Evolutionary conservation across 768 basidiomycete species (phyloP).

Genomic region (Sporobolomyces phaffii): DNA sequence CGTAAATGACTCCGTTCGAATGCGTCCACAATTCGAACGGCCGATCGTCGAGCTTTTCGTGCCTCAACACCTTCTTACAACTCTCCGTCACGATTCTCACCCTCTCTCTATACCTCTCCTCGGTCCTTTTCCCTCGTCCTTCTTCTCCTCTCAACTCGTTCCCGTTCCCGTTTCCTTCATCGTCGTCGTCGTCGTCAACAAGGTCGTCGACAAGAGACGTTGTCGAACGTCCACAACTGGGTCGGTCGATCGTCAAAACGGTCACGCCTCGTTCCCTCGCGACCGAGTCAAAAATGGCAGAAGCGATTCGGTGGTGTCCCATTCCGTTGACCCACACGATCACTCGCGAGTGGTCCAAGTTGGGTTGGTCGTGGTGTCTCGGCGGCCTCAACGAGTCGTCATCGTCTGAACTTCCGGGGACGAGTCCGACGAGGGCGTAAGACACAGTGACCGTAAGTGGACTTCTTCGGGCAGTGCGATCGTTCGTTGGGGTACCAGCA

Average conservation of each 20-base stretch:
- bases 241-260: slow-evolving; percentile 27
- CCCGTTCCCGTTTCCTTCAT: not conserved
- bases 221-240: not conserved
- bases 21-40: slow-evolving; percentile 10
- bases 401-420: too few relatives aligned
- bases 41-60: too few relatives aligned
- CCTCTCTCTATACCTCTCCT: not conserved
- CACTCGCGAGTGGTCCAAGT: not conserved
- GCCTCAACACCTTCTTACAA: not conserved
- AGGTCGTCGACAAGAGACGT: not conserved
- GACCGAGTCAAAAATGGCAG: slow-evolving; percentile 2
- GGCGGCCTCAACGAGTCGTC: too few relatives aligned
- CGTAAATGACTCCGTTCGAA: slow-evolving; percentile 32
- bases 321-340: slow-evolving; percentile 27
- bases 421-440: slow-evolving; percentile 4
- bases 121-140: too few relatives aligned
- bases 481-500: not conserved
- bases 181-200: too few relatives aligned
- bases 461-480: not conserved
- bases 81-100: not conserved
- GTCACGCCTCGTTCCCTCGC: not conserved
- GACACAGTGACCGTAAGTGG: not conserved
- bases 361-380: too few relatives aligned
- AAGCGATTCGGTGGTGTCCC: slow-evolving; percentile 16
- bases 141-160: not conserved